Evolutionary conservation across 768 basidiomycete genomes (phyloP), one percentile per base, ranked within the genome.

Genomic region (Mycena pura): DNA sequence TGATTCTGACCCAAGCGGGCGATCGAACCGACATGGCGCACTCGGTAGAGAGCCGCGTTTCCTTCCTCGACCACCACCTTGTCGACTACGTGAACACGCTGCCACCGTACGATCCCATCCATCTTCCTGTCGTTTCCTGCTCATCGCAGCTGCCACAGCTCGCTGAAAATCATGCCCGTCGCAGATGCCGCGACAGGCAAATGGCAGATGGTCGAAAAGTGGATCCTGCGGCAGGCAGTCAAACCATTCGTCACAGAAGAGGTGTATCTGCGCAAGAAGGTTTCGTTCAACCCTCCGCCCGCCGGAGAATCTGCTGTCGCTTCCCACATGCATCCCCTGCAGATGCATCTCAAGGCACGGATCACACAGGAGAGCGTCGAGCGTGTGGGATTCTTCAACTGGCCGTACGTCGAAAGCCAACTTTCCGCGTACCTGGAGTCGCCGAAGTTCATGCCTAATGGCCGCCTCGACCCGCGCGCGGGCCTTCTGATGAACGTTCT

Each of bases 21-120:
- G 58, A 64, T 5, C 63, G 31, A 9, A 52, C 9, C 14, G 63
- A 64, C 6, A 64, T 64, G 63, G 57, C 58, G 2, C 31, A 51
- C 3, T 64, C 63, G 1, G 24, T 64, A 10, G 63, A 60, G 15
- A 25, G 63, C 22, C 57, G 63, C 8, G 58, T 58, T 3, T 25
- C 63, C 1, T 64, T 64, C 39, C 28, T 64, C 36, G 63, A 64
- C 39, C 63, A 64, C 24, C 31, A 48, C 17, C 11, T 64, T 14
- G 62, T 64, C 17, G 50, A 64, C 40, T 64, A 64, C 31, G 36
- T 53, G 32, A 64, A 55, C 45, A 64, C 27, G 11, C 51, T 64
- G 22, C 58, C 62, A 3, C 51, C 63, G 63, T 64, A 25, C 15
- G 8, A 15, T 21, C 19, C 19, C 49, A 3, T 3, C 25, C 24